Evolutionary conservation across 2,329 filamentous ascomycete genomes (phyloP).

Genomic region (Parasarocladium wereldwijsianum): DNA sequence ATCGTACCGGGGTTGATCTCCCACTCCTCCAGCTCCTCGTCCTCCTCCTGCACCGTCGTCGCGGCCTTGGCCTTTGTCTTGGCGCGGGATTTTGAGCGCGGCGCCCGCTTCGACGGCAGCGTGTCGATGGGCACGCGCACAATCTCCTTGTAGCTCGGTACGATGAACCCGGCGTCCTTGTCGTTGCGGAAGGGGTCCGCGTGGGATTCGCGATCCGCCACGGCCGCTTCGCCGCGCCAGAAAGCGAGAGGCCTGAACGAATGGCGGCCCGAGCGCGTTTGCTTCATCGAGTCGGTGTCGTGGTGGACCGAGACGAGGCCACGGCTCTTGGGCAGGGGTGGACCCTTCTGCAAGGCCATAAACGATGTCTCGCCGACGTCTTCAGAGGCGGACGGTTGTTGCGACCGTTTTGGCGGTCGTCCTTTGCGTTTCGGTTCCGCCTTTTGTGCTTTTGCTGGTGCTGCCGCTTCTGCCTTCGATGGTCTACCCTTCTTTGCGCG

Average conservation of each 20-base stretch:
- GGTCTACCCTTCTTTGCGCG: conserved; percentile 11
- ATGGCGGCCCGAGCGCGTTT: conserved; percentile 62
- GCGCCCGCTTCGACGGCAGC: conserved; percentile 10
- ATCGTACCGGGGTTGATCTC: conserved; percentile 52
- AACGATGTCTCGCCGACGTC: conserved; percentile 30
- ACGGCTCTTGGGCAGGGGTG: conserved; percentile 38
- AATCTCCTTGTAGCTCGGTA: conserved; percentile 62
- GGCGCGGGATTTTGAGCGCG: conserved; percentile 14
- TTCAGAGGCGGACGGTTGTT: conserved; percentile 20
- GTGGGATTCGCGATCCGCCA: conserved; percentile 48
- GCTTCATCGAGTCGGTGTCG: conserved; percentile 34
- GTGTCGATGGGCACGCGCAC: conserved; percentile 54
- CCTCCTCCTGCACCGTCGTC: conserved; percentile 27
- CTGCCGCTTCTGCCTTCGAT: conserved; percentile 9
- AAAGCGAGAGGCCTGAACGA: conserved; percentile 68
- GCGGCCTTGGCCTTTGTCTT: conserved; percentile 6
- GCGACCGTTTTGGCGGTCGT: conserved; percentile 5
- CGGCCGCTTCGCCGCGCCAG: conserved; percentile 73
- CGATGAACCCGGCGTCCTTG: conserved; percentile 28
- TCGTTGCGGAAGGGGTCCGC: conserved; percentile 28
- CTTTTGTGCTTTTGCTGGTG: conserved; percentile 1
- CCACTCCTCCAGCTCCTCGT: conserved; percentile 51
- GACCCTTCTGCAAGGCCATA: conserved; percentile 34
- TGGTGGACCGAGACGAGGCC: conserved; percentile 38
- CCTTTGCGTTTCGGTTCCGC: conserved; percentile 3